A percentile compares a stretch with the other conserved stretches of the same genome.
These are phyloP conservation scores for Talaromyces adpressus DNA, from an alignment of 495 filamentous ascomycete genomes.

Conservation along the genomic window DNA sequence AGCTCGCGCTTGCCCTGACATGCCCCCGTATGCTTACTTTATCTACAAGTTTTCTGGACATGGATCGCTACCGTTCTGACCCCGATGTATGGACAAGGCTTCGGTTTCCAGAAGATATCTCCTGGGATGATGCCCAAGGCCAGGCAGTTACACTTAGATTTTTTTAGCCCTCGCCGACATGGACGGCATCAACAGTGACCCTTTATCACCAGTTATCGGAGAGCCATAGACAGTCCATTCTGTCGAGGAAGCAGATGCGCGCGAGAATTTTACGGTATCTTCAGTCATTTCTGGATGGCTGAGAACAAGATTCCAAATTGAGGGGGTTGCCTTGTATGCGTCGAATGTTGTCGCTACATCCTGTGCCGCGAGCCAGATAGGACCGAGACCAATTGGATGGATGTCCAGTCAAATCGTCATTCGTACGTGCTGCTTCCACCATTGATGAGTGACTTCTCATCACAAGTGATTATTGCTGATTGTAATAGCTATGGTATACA, in stretches of 20 bases:
- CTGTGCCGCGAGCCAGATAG: background rate
- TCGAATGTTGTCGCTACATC: conserved; percentile 4
- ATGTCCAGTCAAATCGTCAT: too few species aligned
- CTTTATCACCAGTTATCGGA: background rate
- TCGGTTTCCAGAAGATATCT: background rate
- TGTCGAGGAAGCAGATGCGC: too few species aligned
- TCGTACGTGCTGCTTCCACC: too few species aligned
- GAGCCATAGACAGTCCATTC: background rate
- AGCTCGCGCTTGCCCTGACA: background rate
- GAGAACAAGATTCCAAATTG: background rate
- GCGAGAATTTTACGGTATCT: background rate
- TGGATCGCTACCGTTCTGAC: background rate
- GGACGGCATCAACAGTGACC: conserved; percentile 1
- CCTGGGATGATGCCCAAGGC: conserved; percentile 3
- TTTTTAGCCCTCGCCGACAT: background rate
- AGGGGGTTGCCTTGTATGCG: background rate
- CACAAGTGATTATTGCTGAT: too few species aligned
- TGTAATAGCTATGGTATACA: too few species aligned
- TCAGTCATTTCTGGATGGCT: conserved; percentile 1
- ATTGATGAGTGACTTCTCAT: too few species aligned
- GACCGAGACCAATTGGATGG: too few species aligned
- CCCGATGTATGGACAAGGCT: background rate
- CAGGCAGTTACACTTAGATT: background rate
- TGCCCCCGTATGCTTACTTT: background rate
- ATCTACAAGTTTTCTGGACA: background rate